phyloP scores from a whole-genome alignment of 495 filamentous ascomycete species.

The Tuber borchii region DNA sequence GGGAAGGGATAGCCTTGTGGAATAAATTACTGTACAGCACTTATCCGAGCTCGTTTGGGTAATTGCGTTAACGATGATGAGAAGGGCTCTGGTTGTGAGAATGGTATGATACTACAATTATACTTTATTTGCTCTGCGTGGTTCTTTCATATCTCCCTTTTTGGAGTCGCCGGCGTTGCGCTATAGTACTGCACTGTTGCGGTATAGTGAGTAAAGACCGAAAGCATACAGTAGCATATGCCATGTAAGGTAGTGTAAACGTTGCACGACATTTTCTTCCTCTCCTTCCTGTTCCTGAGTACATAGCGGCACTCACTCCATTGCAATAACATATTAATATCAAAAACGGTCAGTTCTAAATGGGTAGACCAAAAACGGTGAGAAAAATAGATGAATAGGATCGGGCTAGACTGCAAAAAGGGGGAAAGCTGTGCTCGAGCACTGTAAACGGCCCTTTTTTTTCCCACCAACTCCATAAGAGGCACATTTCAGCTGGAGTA shows the following conservation, averaged over 20 bases:
- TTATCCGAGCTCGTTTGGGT: too few relatives aligned
- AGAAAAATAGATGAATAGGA: too few relatives aligned
- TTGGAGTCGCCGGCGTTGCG: neutral
- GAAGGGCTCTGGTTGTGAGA: too few relatives aligned
- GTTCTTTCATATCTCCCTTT: neutral
- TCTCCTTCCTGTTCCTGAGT: neutral
- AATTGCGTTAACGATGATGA: neutral
- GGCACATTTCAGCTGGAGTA: neutral
- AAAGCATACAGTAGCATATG: neutral
- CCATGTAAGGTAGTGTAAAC: neutral
- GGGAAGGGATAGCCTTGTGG: neutral
- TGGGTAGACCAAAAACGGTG: neutral
- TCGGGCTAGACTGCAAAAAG: neutral
- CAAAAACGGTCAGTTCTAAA: neutral
- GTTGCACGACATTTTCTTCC: neutral
- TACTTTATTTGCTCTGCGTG: neutral
- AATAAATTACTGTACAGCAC: too few relatives aligned
- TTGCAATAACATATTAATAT: neutral
- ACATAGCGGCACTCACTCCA: neutral
- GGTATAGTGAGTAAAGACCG: neutral
- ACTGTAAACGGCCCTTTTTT: neutral
- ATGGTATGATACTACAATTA: neutral
- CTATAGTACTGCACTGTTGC: neutral
- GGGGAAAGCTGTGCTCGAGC: neutral
- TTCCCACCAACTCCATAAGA: neutral